Percentiles rank a stretch among this genome's conserved stretches.
phyloP scores from a whole-genome alignment of 2,329 filamentous ascomycete genomes.

The Penicillium sp. region DNA sequence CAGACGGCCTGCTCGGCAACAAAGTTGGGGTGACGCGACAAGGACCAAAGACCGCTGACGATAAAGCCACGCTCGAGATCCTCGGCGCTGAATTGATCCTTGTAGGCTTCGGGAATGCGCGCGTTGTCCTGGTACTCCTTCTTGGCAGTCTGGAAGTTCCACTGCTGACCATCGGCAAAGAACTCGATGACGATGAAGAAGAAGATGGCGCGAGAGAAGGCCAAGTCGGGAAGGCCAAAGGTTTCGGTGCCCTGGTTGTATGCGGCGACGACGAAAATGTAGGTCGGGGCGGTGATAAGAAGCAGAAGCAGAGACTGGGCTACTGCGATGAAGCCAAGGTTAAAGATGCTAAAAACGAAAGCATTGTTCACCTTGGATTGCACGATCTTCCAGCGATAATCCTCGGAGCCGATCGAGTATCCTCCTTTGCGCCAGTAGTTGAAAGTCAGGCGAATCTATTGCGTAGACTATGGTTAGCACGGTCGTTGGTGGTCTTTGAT shows the following conservation, averaged over 20 bases:
- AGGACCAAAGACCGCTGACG: constrained; percentile 80
- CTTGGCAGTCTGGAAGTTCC: constrained; percentile 85
- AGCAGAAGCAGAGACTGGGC: constrained; percentile 81
- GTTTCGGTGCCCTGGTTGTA: constrained; percentile 58
- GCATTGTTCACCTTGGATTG: constrained; percentile 67
- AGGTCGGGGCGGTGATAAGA: constrained; percentile 76
- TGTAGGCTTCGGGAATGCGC: constrained; percentile 62
- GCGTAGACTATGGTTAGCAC: constrained; percentile 7
- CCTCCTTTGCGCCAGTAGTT: constrained; percentile 98
- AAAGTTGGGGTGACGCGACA: constrained; percentile 93
- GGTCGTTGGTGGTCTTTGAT: neutral
- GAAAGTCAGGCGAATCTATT: constrained; percentile 76
- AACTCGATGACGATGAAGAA: constrained; percentile 66
- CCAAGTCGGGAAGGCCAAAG: constrained; percentile 60
- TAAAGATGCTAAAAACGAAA: constrained; percentile 81
- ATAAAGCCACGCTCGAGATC: constrained; percentile 90
- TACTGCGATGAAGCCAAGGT: constrained; percentile 85
- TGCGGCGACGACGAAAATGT: constrained; percentile 74
- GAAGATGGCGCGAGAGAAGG: constrained; percentile 59
- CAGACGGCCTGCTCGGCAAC: constrained; percentile 88
- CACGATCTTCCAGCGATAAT: constrained; percentile 88
- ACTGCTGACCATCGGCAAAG: constrained; percentile 90
- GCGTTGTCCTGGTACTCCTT: constrained; percentile 70
- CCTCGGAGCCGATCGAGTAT: constrained; percentile 84
- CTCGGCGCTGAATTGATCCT: constrained; percentile 59